Base-by-base conservation (phyloP, 805 yeast genomes). In the Cyberlindnera petersonii region DNA sequence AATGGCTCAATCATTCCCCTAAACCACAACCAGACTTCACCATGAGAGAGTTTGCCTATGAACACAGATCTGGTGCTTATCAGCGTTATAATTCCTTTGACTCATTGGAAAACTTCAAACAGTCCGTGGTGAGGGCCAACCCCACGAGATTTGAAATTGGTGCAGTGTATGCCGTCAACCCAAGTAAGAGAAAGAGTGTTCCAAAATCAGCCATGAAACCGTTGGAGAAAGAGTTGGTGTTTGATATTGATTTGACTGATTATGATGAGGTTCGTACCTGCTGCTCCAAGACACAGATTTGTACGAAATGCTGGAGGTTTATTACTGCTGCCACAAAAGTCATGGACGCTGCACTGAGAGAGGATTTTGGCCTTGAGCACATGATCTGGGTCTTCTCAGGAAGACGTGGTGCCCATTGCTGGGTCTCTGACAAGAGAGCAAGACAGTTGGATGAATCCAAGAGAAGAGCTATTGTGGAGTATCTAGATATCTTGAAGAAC, bases 341-440 rank as follows among this genome's bases (percentile, higher is more conserved):
- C 33, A 65, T 93, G 43, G 86, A 84, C 44, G 56, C 60, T 2
- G 82, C 95, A 0, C 68, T 93, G 37, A 66, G 76, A 37, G 87
- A 86, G 35, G 98, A 91, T 61, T 93, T 93, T 62, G 98, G 96
- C 1, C 89, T 86, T 60, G 66, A 78, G 43, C 81, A 86, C 60
- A 68, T 87, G 56, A 69, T 93, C 35, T 93, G 98, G 98, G 96
- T 91, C 5, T 93, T 86, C 57, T 87, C 96, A 1, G 98, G 98
- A 33, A 83, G 98, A 70, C 85, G 98, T 74, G 98, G 98, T 61
- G 95, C 94, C 13, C 98, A 93, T 70, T 94, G 98, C 55, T 93
- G 98, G 98, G 73, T 93, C 18, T 85, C 95, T 61, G 98, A 93
- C 58, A 63, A 73, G 39, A 67, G 89, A 33, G 96, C 97, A 1